Evolutionary conservation across 1,139 yeast species (phyloP).

Genomic region (Entelexis paramagnoliae): DNA sequence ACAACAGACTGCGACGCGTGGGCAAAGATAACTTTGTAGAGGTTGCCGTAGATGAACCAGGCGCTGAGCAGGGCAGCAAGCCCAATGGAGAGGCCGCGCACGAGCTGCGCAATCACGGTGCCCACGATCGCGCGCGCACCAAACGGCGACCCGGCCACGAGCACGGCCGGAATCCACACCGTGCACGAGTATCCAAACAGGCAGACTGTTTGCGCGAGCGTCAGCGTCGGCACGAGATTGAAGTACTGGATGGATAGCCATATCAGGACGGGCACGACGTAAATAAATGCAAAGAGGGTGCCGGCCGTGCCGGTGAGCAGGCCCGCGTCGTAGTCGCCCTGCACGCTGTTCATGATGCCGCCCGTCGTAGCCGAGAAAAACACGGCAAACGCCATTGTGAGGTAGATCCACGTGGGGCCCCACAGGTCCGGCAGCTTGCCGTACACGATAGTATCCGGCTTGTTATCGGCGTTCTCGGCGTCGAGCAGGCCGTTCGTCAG

Average conservation of each 20-base stretch:
- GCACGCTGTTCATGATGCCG: conserved; percentile 41
- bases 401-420: conserved; percentile 79
- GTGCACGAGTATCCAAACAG: conserved; percentile 72
- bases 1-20: conserved; percentile 26
- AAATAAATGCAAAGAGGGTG: conserved; percentile 62
- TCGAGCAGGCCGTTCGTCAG: conserved; percentile 29
- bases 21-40: conserved; percentile 29
- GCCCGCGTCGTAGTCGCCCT: conserved; percentile 50
- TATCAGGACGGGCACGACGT: conserved; percentile 47
- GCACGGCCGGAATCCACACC: conserved; percentile 52
- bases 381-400: conserved; percentile 59
- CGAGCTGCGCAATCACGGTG: conserved; percentile 30
- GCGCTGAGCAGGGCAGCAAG: conserved; percentile 33
- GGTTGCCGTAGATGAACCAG: conserved; percentile 33
- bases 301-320: conserved; percentile 55
- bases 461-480: conserved; percentile 9
- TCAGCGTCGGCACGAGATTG: conserved; percentile 31
- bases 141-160: conserved; percentile 40
- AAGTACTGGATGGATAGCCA: conserved; percentile 41
- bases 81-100: conserved; percentile 33
- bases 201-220: conserved; percentile 41
- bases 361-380: conserved; percentile 61
- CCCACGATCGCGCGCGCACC: conserved; percentile 28
- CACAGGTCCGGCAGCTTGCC: conserved; percentile 48
- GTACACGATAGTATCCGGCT: conserved; percentile 32